A percentile compares a stretch with the other conserved stretches of the same genome.
Conservation (phyloP, 164 flowering plant genomes). For the Aristolochia contorta region DNA sequence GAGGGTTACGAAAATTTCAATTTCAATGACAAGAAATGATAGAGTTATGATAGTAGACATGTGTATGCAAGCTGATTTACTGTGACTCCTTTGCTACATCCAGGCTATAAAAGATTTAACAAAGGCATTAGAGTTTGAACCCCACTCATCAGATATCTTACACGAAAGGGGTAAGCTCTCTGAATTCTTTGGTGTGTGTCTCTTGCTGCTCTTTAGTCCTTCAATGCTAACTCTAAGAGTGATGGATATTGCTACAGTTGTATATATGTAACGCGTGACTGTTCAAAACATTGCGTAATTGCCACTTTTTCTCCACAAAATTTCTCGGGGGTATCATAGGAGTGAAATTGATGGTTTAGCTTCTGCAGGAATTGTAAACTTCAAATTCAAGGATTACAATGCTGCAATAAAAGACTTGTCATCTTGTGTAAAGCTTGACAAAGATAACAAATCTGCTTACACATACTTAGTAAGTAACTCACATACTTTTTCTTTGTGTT, state of each 20-base stretch:
- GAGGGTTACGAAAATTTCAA: too few relatives aligned
- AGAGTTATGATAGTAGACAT: too few relatives aligned
- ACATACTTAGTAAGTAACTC: slow-evolving; percentile 64
- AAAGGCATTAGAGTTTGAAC: slow-evolving; percentile 82
- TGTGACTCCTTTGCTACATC: slow-evolving; percentile 9
- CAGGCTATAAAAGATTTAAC: slow-evolving; percentile 93
- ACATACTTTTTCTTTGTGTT: too few relatives aligned
- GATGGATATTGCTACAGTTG: too few relatives aligned
- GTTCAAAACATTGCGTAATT: too few relatives aligned
- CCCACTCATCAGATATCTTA: slow-evolving; percentile 70
- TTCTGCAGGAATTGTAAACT: slow-evolving; percentile 80
- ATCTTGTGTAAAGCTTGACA: slow-evolving; percentile 65
- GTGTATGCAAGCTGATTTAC: slow-evolving; percentile 1
- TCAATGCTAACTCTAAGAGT: too few relatives aligned
- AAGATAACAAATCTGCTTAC: slow-evolving; percentile 71
- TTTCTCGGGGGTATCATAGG: too few relatives aligned
- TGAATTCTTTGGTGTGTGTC: too few relatives aligned
- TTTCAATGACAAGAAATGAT: too few relatives aligned
- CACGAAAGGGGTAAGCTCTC: slow-evolving; percentile 80
- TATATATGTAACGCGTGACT: too few relatives aligned
- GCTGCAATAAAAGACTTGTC: slow-evolving; percentile 82
- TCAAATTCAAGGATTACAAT: slow-evolving; percentile 75
- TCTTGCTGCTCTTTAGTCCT: too few relatives aligned
- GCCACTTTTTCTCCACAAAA: too few relatives aligned
- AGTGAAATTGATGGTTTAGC: background rate